Percentiles rank a stretch among this genome's conserved stretches.
These are phyloP conservation scores for Sugiyamaella japonica DNA, from an alignment of 1,139 yeast genomes.

Conservation along the genomic window DNA sequence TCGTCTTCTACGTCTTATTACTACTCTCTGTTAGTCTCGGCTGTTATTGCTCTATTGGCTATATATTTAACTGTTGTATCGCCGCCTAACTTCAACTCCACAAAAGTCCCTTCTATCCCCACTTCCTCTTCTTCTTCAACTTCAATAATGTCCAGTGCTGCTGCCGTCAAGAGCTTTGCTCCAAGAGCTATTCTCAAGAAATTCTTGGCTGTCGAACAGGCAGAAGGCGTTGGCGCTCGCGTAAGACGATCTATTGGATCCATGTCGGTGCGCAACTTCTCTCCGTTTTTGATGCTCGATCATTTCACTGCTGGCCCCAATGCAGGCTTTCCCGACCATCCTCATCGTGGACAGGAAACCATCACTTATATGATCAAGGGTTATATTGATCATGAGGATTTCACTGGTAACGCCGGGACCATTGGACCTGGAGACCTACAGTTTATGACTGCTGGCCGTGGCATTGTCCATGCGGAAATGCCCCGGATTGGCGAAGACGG, in stretches of 20 bases:
- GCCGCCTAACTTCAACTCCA: constrained; percentile 3
- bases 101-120: not conserved
- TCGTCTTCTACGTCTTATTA: not conserved
- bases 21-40: constrained; percentile 6
- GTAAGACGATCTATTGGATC: constrained; percentile 84
- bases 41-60: constrained; percentile 15
- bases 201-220: constrained; percentile 67
- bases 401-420: constrained; percentile 80
- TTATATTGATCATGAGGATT: constrained; percentile 85
- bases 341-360: constrained; percentile 91
- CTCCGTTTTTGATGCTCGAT: constrained; percentile 84
- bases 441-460: constrained; percentile 94
- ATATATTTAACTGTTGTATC: constrained; percentile 1
- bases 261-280: constrained; percentile 62
- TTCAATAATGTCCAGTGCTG: constrained; percentile 1
- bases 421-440: constrained; percentile 84
- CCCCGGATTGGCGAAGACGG: constrained; percentile 62
- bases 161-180: constrained; percentile 20
- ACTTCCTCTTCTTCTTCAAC: not conserved
- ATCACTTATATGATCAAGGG: constrained; percentile 75
- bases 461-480: constrained; percentile 84
- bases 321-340: constrained; percentile 91
- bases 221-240: constrained; percentile 85
- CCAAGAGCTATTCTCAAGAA: constrained; percentile 58
- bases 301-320: constrained; percentile 63